A percentile compares a stretch with the other conserved stretches of the same genome.
These are phyloP conservation scores for Claviceps maximensis DNA, from an alignment of 2,329 filamentous ascomycete species.

Conservation along the genomic window DNA sequence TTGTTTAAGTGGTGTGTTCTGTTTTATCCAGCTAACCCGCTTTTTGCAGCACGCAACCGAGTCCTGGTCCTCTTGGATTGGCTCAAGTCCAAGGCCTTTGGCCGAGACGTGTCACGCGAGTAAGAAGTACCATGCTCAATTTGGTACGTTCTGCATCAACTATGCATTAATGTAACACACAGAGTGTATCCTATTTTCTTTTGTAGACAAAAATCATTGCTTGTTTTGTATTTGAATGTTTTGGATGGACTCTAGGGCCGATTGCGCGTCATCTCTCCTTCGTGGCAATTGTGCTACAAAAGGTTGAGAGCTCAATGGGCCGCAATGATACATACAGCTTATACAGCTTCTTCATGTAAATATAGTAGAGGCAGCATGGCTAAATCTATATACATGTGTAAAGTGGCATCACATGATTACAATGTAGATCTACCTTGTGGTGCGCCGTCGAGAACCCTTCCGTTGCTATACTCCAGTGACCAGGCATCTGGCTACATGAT, in stretches of 20 bases:
- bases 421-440: too few relatives aligned
- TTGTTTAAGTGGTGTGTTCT: neutral
- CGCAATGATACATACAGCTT: neutral
- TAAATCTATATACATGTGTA: neutral
- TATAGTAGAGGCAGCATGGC: neutral
- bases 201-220: neutral
- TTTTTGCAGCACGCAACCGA: slow-evolving; percentile 66
- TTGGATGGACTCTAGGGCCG: neutral
- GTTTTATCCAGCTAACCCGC: slow-evolving; percentile 7
- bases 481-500: neutral
- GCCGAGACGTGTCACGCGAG: slow-evolving; percentile 83
- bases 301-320: neutral
- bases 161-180: neutral
- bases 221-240: neutral
- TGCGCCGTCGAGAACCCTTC: neutral
- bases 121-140: slow-evolving; percentile 24
- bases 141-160: neutral
- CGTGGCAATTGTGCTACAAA: neutral
- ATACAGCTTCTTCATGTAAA: neutral
- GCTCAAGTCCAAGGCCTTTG: slow-evolving; percentile 94
- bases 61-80: slow-evolving; percentile 88
- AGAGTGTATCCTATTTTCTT: neutral
- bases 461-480: neutral
- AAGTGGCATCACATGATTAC: too few relatives aligned
- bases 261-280: neutral